Base-by-base conservation (phyloP, 768 basidiomycete genomes). In the Kwoniella dendrophila region DNA sequence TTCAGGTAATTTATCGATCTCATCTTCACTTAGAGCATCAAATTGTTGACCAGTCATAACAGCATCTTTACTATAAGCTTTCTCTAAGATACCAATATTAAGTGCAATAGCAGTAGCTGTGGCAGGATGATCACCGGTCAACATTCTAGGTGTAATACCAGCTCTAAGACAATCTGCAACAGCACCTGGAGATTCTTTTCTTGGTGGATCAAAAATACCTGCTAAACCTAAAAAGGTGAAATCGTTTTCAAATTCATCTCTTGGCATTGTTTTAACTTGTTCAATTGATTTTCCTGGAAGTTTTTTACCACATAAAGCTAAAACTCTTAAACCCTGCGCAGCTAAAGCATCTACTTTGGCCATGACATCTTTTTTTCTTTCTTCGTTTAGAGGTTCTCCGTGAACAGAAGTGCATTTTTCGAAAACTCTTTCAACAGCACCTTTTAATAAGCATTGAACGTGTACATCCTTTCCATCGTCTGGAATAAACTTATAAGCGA, bases 181-280 rank as follows among this genome's bases (percentile, higher is more conserved):
- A 33, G 85, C 84, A 2, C 81, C 83, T 6, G 82, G 74, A 2
- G 82, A 83, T 64, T 86, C 83, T 1, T 83, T 84, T 38, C 85
- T 81, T 18, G 85, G 85, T 18, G 85, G 85, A 66, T 86, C 85
- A 48, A 67, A 78, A 59, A 86, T 83, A 47, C 85, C 86, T n/a
- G 81, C 82, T 7, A 86, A 78, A 5, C 82, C 85, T n/a, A 84
- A 75, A 73, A 86, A 84, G 3, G 76, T 80, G 55, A 85, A 81
- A 33, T 80, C 81, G 30, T 77, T 62, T 73, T 85, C 85, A 16
- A 84, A 80, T 4, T 82, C 81, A 54, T 83, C 83, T 47, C 84
- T 78, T 5, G 54, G 18, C 64, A 75, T 69, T 0, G 68, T 62
- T 43, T 80, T 71, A 40, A 64, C 60, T 43, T 55, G 78, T 56